Evolutionary conservation across 2,329 filamentous ascomycete species (phyloP), one percentile per base, ranked within the genome.

Genomic region (Phaeosphaeriaceae sp.): DNA sequence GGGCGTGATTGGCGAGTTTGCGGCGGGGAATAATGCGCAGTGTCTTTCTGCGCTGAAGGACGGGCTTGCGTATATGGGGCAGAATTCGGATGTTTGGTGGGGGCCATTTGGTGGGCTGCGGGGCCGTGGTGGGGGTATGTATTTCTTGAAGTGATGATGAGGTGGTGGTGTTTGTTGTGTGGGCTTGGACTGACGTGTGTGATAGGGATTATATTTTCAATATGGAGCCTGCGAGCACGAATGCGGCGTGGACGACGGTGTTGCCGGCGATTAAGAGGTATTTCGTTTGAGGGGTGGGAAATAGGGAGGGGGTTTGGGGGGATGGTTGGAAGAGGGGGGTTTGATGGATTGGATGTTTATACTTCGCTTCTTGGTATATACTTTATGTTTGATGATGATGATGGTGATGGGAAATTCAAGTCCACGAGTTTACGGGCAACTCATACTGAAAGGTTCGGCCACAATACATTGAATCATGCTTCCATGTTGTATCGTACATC

Each of bases 1-100:
- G 39, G 82, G 77, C 1, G 63, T 84, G 11, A 60, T 85, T 41
- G 82, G 82, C 17, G 82, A 85, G 63, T 83, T 77, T 55, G 82
- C 81, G 0, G 81, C 75, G 4, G 82, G 79, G 0, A 72, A 74
- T 4, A 84, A 84, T 53, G 56, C 64, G 1, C 70, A 75, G 42
- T 85, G 82, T 55, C 71, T 81, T 48, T 56, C 65, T 4, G 82
- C 82, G 12, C 62, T 83, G 12, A 71, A 75, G 42, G 79, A 79
- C 37, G 76, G 83, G 61, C 56, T 85, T 52, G 60, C 67, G 20
- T 80, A 79, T 61, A 54, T 84, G 58, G 70, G 63, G 0, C 60
- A 75, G 30, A 81, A 83, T 58, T 66, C 57, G 1, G 80, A 83
- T 67, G 79, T 83, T 2, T 83, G 82, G 82, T 68, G 65, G 28